Conservation (phyloP, 805 yeast species). For the Schizosaccharomyces cryophilus region DNA sequence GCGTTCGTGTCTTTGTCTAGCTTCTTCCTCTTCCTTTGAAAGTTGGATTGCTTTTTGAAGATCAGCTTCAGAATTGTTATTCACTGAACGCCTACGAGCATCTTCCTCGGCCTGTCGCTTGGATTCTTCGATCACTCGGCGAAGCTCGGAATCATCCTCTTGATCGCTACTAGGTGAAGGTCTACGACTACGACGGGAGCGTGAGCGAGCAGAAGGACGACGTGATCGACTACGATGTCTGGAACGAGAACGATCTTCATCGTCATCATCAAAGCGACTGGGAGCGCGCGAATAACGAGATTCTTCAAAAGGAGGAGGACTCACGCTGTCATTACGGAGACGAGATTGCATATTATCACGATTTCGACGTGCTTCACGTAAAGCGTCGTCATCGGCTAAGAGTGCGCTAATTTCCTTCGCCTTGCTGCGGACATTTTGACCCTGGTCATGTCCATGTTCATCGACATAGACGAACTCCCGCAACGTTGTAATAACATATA, state of each 20-base stretch:
- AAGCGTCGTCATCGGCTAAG: constrained; percentile 57
- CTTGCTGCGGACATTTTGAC: constrained; percentile 61
- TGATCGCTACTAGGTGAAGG: background rate
- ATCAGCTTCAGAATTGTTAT: constrained; percentile 26
- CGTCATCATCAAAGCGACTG: constrained; percentile 3
- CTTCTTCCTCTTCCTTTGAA: constrained; percentile 39
- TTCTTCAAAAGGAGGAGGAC: background rate
- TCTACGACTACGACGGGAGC: background rate
- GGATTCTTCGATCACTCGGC: constrained; percentile 58
- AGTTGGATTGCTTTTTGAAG: constrained; percentile 44
- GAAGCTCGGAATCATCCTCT: constrained; percentile 43
- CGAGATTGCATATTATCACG: background rate
- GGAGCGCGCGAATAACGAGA: constrained; percentile 3
- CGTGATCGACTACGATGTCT: constrained; percentile 2
- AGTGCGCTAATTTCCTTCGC: constrained; percentile 72
- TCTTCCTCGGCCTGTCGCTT: constrained; percentile 67
- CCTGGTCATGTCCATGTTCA: constrained; percentile 60
- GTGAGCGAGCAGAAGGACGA: background rate
- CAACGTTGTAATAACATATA: constrained; percentile 68
- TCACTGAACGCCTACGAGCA: constrained; percentile 27
- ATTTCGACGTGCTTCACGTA: constrained; percentile 35
- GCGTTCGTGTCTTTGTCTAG: constrained; percentile 15
- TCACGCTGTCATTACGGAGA: background rate
- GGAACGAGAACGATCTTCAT: background rate
- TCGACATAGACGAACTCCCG: constrained; percentile 72